Evolutionary conservation across 768 basidiomycete species (phyloP), one percentile per base, ranked within the genome.

Genomic region (Pulveroboletus frians): DNA sequence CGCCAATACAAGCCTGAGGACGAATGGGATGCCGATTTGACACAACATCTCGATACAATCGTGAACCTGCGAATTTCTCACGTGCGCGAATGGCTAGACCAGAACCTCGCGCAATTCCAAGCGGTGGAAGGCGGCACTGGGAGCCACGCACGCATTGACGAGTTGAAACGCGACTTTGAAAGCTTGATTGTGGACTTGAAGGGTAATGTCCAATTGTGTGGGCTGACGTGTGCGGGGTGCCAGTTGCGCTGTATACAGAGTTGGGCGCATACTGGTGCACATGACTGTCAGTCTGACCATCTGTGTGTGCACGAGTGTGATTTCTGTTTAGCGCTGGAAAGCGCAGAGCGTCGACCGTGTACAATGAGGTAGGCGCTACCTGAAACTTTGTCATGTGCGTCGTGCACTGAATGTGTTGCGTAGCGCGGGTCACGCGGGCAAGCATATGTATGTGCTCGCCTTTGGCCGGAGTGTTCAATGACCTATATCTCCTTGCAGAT

Each of bases 371-470:
- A 56, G 43, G 79, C 69, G 8, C 20, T 9, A 20, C 14, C 13
- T 23, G 8, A 5, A 23, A 48, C n/a, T n/a, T n/a, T 43, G 3
- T 18, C 9, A n/a, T 29, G 2, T 37, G 5, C n/a, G 2, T 29
- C 23, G 27, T 26, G 14, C 45, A 13, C 41, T 46, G 13, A 48
- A 15, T 18, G 26, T 3, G n/a, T 38, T 9, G 4, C 3, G 0
- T 30, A 83, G 81, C n/a, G 81, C 80, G 27, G 83, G 82, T 0
- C 81, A 84, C 51, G 60, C 72, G 18, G 79, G 78, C 13, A 68
- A 65, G 9, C 81, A 83, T 53, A 71, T 80, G 82, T 81, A 60
- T 4, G 75, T 56, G 23, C 41, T 32, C 2, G 2, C 0, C 15
- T 17, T 6, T 26, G 3, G 1, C 1, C 5, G 15, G 23, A 14